Conservation (phyloP, 2,329 filamentous ascomycete species). For the Trichophyton schoenleinii region DNA sequence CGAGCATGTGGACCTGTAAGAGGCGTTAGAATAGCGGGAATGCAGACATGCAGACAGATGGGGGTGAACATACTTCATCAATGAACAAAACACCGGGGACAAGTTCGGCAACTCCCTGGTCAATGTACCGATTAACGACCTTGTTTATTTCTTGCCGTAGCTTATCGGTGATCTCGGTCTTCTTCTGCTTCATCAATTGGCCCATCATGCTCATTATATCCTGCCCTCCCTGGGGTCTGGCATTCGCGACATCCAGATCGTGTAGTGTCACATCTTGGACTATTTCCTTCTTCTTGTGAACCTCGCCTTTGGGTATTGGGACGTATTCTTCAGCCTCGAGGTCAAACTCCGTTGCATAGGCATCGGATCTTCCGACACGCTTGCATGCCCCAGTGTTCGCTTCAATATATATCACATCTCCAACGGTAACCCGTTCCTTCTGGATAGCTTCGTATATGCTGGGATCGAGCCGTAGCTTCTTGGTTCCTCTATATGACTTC, state of each 20-base stretch:
- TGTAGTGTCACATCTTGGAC: conserved; percentile 97
- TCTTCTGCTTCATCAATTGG: conserved; percentile 98
- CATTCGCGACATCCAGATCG: conserved; percentile 91
- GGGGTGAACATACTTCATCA: conserved; percentile 58
- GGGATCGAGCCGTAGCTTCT: conserved; percentile 91
- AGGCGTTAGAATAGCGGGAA: not conserved
- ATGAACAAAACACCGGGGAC: conserved; percentile 98
- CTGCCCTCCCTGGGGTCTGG: conserved; percentile 88
- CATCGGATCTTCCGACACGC: conserved; percentile 87
- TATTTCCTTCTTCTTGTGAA: conserved; percentile 99
- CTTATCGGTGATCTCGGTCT: conserved; percentile 99
- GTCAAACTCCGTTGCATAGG: conserved; percentile 96
- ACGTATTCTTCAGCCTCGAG: conserved; percentile 98
- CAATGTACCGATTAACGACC: conserved; percentile 97
- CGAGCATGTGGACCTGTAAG: conserved; percentile 87
- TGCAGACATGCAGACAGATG: not conserved
- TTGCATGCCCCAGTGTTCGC: conserved; percentile 98
- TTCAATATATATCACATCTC: conserved; percentile 98
- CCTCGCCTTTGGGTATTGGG: conserved; percentile 94
- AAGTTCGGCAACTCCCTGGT: conserved; percentile 92
- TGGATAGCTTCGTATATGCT: conserved; percentile 99
- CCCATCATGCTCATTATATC: conserved; percentile 99
- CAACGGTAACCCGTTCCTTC: conserved; percentile 90
- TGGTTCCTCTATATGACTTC: conserved; percentile 91
- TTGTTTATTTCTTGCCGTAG: conserved; percentile 94